A percentile compares a stretch with the other conserved stretches of the same genome.
phyloP scores from a whole-genome alignment of 2,329 filamentous ascomycete species.

The Colletotrichum sp. region DNA sequence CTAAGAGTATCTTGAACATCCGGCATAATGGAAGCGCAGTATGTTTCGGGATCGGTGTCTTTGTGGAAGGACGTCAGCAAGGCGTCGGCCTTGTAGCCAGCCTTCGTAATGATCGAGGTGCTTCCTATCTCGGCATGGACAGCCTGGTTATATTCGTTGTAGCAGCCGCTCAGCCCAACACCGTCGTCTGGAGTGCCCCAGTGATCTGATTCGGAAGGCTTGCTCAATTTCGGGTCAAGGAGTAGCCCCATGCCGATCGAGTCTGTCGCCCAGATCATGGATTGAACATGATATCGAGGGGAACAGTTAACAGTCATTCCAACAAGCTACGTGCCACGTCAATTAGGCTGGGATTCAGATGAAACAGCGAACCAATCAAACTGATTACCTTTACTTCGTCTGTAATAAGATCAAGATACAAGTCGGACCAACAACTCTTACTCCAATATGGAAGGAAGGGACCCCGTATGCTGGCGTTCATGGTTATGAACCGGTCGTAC shows the following conservation, averaged over 20 bases:
- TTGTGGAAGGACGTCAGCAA: conserved; percentile 34
- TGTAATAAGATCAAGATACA: conserved; percentile 33
- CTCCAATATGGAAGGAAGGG: conserved; percentile 40
- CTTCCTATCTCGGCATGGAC: conserved; percentile 35
- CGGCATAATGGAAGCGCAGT: conserved; percentile 14
- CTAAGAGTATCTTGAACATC: conserved; percentile 26
- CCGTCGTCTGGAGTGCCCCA: conserved; percentile 27
- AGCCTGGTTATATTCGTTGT: conserved; percentile 27
- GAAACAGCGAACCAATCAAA: neutral
- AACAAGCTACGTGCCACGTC: conserved; percentile 32
- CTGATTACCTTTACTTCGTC: conserved; percentile 30
- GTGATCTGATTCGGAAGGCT: conserved; percentile 14
- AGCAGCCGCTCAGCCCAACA: conserved; percentile 33
- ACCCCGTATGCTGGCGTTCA: conserved; percentile 38
- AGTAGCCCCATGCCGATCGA: conserved; percentile 37
- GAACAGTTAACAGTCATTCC: conserved; percentile 39
- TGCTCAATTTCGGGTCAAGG: conserved; percentile 29
- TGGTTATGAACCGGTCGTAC: conserved; percentile 39
- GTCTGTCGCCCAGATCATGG: conserved; percentile 43
- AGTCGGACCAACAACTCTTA: conserved; percentile 38
- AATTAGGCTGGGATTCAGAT: neutral
- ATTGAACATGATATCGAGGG: conserved; percentile 37
- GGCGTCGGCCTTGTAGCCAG: conserved; percentile 37
- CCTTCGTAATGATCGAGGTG: conserved; percentile 28
- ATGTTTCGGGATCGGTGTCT: neutral